phyloP scores from a whole-genome alignment of 2,329 filamentous ascomycete genomes.

The Fusarium sp. region DNA sequence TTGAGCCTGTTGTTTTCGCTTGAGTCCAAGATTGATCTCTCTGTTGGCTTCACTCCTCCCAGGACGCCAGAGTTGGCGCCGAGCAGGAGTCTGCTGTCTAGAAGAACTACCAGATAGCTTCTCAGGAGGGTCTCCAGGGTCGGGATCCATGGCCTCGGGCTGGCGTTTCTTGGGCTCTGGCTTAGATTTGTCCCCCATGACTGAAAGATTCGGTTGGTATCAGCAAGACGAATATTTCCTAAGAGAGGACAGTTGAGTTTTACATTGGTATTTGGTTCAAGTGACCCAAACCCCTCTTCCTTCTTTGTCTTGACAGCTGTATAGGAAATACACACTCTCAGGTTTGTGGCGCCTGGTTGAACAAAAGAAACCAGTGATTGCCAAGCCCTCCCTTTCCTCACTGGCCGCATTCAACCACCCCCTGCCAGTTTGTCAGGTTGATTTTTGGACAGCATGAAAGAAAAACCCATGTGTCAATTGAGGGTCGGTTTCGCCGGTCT shows the following conservation, averaged over 20 bases:
- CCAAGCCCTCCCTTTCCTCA: conserved; percentile 2
- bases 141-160: not conserved
- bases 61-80: conserved; percentile 27
- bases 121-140: not conserved
- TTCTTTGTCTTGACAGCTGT: conserved; percentile 18
- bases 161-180: not conserved
- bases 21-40: conserved; percentile 32
- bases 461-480: not conserved
- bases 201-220: not conserved
- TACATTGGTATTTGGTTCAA: not conserved
- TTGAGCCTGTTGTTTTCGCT: conserved; percentile 13
- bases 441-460: conserved; percentile 9
- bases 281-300: not conserved
- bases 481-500: conserved; percentile 16
- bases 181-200: conserved; percentile 16
- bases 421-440: not conserved
- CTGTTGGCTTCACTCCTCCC: conserved; percentile 32
- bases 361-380: conserved; percentile 37
- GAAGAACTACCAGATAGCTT: not conserved
- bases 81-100: not conserved
- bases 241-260: not conserved
- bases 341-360: conserved; percentile 29
- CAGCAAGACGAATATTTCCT: not conserved
- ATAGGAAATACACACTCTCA: not conserved
- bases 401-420: not conserved